Evolutionary conservation across 2,329 filamentous ascomycete species (phyloP).

Genomic region (Phyllosticta capitalensis): DNA sequence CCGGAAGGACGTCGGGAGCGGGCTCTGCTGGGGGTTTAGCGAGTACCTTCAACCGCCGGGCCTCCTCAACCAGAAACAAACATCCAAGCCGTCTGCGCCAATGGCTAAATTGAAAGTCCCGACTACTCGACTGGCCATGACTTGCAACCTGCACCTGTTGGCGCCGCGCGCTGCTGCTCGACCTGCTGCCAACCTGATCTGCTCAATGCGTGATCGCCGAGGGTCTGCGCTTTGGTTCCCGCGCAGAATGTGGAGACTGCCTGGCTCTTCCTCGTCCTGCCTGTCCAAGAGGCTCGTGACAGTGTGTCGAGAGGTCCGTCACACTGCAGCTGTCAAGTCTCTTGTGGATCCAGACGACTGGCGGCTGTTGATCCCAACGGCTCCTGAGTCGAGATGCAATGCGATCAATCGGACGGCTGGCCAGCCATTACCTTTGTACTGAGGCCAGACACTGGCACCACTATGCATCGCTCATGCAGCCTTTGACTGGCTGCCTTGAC

Average conservation of each 20-base stretch:
- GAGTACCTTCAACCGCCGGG: conserved; percentile 6
- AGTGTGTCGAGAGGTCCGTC: not conserved
- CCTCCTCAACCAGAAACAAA: conserved; percentile 8
- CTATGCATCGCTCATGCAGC: not conserved
- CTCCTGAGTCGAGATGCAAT: not conserved
- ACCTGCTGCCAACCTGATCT: not conserved
- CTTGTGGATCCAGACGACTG: not conserved
- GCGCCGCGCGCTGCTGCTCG: not conserved
- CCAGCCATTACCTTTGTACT: not conserved
- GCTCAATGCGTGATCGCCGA: not conserved
- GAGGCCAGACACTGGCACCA: not conserved
- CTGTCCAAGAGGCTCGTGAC: conserved; percentile 7
- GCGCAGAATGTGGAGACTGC: conserved; percentile 7
- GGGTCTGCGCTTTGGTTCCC: conserved; percentile 5
- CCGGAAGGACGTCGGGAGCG: conserved; percentile 2
- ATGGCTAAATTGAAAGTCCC: not conserved
- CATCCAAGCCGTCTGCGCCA: conserved; percentile 6
- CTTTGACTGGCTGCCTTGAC: not conserved
- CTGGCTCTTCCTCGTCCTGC: not conserved
- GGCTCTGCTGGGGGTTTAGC: conserved; percentile 1
- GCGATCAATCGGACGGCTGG: not conserved
- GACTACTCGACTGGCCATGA: not conserved
- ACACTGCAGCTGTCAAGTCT: conserved; percentile 8
- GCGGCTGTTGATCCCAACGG: not conserved
- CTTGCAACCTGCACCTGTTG: not conserved